Evolutionary conservation across 768 basidiomycete species (phyloP).

Genomic region (Tricholoma furcatifolium): DNA sequence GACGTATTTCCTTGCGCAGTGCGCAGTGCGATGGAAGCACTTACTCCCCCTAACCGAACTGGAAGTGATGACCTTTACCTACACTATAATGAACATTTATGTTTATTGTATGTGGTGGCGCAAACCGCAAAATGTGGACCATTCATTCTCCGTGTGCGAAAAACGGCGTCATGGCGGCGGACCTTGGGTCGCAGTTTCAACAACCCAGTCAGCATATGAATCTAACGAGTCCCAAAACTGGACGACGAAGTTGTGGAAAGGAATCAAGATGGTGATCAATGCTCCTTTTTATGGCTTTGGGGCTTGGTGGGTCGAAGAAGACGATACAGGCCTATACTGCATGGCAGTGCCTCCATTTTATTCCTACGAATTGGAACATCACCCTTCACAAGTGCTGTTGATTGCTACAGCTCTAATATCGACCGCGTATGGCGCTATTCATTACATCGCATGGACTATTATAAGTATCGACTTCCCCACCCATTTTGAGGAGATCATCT

Average conservation of each 20-base stretch:
- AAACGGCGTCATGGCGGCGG: background rate
- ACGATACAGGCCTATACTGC: background rate
- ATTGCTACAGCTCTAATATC: background rate
- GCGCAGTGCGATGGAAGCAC: slow-evolving; percentile 3
- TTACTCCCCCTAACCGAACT: slow-evolving; percentile 15
- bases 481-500: slow-evolving; percentile 15
- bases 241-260: background rate
- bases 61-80: slow-evolving; percentile 17
- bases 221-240: background rate
- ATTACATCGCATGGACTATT: slow-evolving; percentile 12
- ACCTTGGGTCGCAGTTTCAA: background rate
- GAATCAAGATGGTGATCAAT: background rate
- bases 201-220: background rate
- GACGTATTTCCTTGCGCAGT: slow-evolving; percentile 15
- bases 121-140: slow-evolving; percentile 18
- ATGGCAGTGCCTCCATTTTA: background rate
- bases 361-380: background rate
- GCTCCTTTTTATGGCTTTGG: background rate
- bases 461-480: slow-evolving; percentile 19
- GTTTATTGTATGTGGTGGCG: slow-evolving; percentile 19
- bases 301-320: background rate
- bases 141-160: background rate
- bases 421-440: background rate
- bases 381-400: background rate
- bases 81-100: slow-evolving; percentile 10